Evolutionary conservation across 345 rosid species (phyloP).

Genomic region (Eucalyptus leucophloia): DNA sequence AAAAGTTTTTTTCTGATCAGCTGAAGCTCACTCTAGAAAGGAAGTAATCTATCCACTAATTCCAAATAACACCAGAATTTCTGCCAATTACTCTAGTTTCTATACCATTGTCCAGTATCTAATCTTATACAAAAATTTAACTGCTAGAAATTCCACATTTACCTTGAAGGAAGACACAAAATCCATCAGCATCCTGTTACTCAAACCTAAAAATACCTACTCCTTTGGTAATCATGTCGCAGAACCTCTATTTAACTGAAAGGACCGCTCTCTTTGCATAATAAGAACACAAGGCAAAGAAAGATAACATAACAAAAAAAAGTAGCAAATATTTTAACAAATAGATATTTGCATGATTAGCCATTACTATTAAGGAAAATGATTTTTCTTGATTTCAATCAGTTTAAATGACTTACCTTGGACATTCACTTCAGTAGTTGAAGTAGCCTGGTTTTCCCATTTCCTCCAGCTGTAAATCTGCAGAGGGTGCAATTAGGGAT

Average conservation of each 20-base stretch:
- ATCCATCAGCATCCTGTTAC: neutral
- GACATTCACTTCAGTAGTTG: conserved; percentile 35
- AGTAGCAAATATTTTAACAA: neutral
- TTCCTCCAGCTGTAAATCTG: conserved; percentile 95
- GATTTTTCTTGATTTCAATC: neutral
- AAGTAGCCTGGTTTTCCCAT: conserved; percentile 63
- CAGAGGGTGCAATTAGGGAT: neutral
- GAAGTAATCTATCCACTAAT: neutral
- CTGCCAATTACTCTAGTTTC: neutral
- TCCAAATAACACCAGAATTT: neutral
- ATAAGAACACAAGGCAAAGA: neutral
- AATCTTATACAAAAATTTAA: neutral
- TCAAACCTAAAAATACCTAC: neutral
- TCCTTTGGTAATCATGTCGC: neutral
- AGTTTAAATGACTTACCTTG: conserved; percentile 28
- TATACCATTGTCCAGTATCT: neutral
- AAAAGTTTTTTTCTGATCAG: neutral
- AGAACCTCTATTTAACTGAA: neutral
- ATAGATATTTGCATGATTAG: neutral
- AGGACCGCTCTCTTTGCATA: neutral
- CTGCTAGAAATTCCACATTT: neutral
- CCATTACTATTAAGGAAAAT: neutral
- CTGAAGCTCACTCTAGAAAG: neutral
- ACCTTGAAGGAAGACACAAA: neutral
- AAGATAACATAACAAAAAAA: neutral